Evolutionary conservation across 495 filamentous ascomycete genomes (phyloP).

Genomic region (Podospora comata): DNA sequence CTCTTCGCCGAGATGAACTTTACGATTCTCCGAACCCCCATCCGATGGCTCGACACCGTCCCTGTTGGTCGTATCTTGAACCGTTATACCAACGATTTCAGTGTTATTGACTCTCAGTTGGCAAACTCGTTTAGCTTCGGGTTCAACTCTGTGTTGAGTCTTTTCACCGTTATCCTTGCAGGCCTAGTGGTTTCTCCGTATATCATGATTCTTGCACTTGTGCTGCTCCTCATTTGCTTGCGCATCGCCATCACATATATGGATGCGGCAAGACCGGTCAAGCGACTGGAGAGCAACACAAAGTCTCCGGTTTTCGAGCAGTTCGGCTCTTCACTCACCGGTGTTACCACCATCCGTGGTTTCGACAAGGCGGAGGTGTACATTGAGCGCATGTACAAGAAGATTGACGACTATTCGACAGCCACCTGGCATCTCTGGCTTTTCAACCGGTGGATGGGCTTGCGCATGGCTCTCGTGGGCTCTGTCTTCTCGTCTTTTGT

Average conservation of each 20-base stretch:
- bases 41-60: constrained; percentile 78
- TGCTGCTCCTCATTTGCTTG: constrained; percentile 55
- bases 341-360: constrained; percentile 71
- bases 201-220: constrained; percentile 54
- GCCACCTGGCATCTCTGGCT: constrained; percentile 66
- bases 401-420: constrained; percentile 61
- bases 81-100: constrained; percentile 76
- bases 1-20: constrained; percentile 64
- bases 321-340: constrained; percentile 66
- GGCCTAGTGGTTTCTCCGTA: constrained; percentile 61
- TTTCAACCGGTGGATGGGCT: constrained; percentile 71
- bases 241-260: constrained; percentile 61
- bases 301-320: constrained; percentile 77
- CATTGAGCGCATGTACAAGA: constrained; percentile 60
- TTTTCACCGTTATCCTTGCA: constrained; percentile 59
- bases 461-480: constrained; percentile 67
- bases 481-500: constrained; percentile 66
- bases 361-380: constrained; percentile 64
- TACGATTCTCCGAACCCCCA: constrained; percentile 64
- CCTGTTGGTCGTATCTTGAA: constrained; percentile 76
- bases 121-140: constrained; percentile 57
- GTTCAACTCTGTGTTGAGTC: constrained; percentile 47
- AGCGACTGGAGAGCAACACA: constrained; percentile 68
- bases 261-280: constrained; percentile 67
- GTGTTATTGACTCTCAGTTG: constrained; percentile 63